These are phyloP conservation scores for Nemania serpens DNA, from an alignment of 2,329 filamentous ascomycete genomes.

Conservation along the genomic window DNA sequence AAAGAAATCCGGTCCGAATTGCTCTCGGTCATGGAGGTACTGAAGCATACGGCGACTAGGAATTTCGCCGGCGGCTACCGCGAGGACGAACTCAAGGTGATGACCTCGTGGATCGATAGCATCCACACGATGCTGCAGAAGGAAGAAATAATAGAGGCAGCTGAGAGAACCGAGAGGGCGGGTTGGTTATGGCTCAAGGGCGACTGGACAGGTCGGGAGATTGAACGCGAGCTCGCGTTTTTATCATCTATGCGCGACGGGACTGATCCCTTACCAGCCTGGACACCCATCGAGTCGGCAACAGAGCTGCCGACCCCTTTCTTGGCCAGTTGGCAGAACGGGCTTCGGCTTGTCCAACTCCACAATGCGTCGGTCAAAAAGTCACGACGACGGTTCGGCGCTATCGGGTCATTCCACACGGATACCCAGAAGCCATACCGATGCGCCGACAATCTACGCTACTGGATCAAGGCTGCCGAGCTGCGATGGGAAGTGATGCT, in stretches of 20 bases:
- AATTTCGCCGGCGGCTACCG: constrained; percentile 84
- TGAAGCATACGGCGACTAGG: constrained; percentile 88
- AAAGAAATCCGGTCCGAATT: constrained; percentile 83
- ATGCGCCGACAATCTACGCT: constrained; percentile 89
- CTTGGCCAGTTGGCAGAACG: constrained; percentile 74
- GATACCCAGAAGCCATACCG: constrained; percentile 95
- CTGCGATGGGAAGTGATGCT: constrained; percentile 88
- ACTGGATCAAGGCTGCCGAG: constrained; percentile 95
- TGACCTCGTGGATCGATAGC: constrained; percentile 78
- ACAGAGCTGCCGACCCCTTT: constrained; percentile 71
- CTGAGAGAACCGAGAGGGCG: constrained; percentile 71
- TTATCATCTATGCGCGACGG: constrained; percentile 73
- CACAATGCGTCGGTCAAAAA: constrained; percentile 89
- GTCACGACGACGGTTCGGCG: constrained; percentile 84
- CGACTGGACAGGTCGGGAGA: constrained; percentile 76
- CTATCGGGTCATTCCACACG: constrained; percentile 87
- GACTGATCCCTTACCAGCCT: constrained; percentile 66
- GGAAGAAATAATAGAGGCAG: constrained; percentile 77
- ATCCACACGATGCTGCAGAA: constrained; percentile 76
- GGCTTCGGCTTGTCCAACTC: constrained; percentile 78
- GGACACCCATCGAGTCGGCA: constrained; percentile 62
- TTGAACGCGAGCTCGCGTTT: constrained; percentile 81
- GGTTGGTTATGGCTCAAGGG: constrained; percentile 80
- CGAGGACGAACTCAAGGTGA: constrained; percentile 74
- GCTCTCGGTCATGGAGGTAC: constrained; percentile 82